Percentiles rank a stretch among this genome's conserved stretches.
Conservation (phyloP, 192 early-diverging fungal genomes). For the Coemansia sp. region DNA sequence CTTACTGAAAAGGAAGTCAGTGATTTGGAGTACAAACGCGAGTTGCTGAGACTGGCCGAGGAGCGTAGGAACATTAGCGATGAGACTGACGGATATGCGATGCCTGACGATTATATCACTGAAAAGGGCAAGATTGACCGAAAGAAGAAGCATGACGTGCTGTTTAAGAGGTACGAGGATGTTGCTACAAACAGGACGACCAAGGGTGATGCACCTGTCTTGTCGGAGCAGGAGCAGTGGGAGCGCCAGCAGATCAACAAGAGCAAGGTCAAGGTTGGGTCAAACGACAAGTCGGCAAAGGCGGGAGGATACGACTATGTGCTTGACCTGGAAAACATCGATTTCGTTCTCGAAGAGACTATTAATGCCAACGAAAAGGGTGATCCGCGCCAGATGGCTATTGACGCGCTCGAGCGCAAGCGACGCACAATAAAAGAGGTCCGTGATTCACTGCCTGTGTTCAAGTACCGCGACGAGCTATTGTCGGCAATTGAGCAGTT, state of each 20-base stretch:
- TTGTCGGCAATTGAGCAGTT: conserved; percentile 79
- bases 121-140: conserved; percentile 97
- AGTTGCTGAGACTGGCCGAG: conserved; percentile 78
- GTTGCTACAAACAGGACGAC: conserved; percentile 12
- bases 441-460: conserved; percentile 86
- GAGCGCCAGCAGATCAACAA: conserved; percentile 80
- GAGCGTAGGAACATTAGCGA: conserved; percentile 78
- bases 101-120: conserved; percentile 95
- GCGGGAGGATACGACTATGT: conserved; percentile 87
- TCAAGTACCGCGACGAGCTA: conserved; percentile 77
- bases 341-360: conserved; percentile 81
- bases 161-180: conserved; percentile 85
- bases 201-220: conserved; percentile 50
- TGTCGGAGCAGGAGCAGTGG: conserved; percentile 88
- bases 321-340: conserved; percentile 87
- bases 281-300: conserved; percentile 55
- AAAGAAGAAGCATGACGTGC: conserved; percentile 83
- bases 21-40: conserved; percentile 81
- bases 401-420: conserved; percentile 72
- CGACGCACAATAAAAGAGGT: conserved; percentile 53
- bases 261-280: conserved; percentile 55
- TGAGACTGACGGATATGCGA: conserved; percentile 79
- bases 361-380: conserved; percentile 59
- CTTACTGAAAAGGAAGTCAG: conserved; percentile 74
- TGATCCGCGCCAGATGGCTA: conserved; percentile 56